Percentiles rank a stretch among this genome's conserved stretches.
Evolutionary conservation across 192 early-diverging fungal species (phyloP).

Genomic region (Coemansia sp.): DNA sequence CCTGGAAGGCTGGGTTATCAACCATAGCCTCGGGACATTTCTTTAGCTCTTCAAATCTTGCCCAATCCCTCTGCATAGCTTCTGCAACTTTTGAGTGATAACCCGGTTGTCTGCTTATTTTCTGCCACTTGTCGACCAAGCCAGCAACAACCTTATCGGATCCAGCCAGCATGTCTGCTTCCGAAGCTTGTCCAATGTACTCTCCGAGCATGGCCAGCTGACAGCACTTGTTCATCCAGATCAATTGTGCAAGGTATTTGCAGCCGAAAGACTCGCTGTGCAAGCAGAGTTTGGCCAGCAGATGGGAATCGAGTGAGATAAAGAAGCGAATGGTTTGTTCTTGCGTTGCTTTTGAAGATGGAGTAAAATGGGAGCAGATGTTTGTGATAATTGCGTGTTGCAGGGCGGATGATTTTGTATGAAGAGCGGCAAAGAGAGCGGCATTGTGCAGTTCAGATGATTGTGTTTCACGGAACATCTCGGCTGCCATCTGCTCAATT

Average conservation of each 20-base stretch:
- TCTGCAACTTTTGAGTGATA: neutral
- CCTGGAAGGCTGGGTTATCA: neutral
- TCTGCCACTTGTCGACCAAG: slow-evolving; percentile 15
- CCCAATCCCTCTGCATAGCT: neutral
- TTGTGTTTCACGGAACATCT: neutral
- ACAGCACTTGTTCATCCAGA: slow-evolving; percentile 14
- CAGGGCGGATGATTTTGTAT: neutral
- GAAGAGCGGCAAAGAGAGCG: slow-evolving; percentile 6
- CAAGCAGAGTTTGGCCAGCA: neutral
- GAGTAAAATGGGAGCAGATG: slow-evolving; percentile 1
- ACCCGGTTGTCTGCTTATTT: neutral
- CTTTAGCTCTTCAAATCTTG: neutral
- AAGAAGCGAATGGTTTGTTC: neutral
- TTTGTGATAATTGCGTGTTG: neutral
- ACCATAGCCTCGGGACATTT: neutral
- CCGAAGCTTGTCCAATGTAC: neutral
- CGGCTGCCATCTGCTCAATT: neutral
- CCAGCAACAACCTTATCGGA: neutral
- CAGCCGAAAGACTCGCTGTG: slow-evolving; percentile 3
- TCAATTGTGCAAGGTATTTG: slow-evolving; percentile 8
- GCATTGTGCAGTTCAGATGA: neutral
- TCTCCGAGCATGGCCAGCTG: slow-evolving; percentile 28
- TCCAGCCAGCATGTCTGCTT: neutral
- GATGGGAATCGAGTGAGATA: slow-evolving; percentile 6
- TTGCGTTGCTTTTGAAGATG: neutral